Evolutionary conservation across 108 stramenopile genomes (phyloP).

Genomic region (Pelagomonas calceolata): DNA sequence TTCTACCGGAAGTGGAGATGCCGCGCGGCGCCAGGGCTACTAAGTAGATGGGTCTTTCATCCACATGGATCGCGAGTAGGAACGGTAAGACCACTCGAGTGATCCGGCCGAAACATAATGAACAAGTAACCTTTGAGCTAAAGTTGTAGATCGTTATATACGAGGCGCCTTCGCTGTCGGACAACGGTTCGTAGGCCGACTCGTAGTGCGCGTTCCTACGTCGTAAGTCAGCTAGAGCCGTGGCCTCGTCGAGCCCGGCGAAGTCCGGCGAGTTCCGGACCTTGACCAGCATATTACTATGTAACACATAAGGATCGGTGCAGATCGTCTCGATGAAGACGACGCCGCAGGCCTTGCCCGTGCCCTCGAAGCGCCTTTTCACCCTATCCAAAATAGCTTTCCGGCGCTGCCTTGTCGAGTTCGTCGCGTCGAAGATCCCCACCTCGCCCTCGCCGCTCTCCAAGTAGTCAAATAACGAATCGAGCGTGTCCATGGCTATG

Average conservation of each 20-base stretch:
- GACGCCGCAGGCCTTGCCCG: neutral
- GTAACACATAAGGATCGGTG: slow-evolving; percentile 6
- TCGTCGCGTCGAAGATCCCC: slow-evolving; percentile 19
- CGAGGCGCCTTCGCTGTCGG: slow-evolving; percentile 3
- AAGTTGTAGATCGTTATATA: slow-evolving; percentile 20
- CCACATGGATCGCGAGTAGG: slow-evolving; percentile 16
- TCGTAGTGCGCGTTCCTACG: slow-evolving; percentile 7
- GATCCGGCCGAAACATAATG: slow-evolving; percentile 8
- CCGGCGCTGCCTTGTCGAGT: slow-evolving; percentile 6
- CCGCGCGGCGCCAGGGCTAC: slow-evolving; percentile 10
- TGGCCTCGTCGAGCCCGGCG: slow-evolving; percentile 3
- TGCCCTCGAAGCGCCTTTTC: neutral
- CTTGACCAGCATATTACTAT: slow-evolving; percentile 5
- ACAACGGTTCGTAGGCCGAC: slow-evolving; percentile 11
- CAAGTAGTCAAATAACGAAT: neutral
- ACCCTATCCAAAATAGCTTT: neutral
- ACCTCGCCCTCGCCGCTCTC: neutral
- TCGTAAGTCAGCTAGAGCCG: slow-evolving; percentile 7
- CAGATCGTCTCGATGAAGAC: slow-evolving; percentile 15
- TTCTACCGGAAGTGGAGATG: slow-evolving; percentile 1
- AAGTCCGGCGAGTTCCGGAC: slow-evolving; percentile 19
- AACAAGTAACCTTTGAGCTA: slow-evolving; percentile 1
- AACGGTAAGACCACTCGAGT: slow-evolving; percentile 3
- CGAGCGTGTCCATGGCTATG: slow-evolving; percentile 8
- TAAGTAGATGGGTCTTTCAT: slow-evolving; percentile 8